phyloP scores from a whole-genome alignment of 2,329 filamentous ascomycete genomes.

The Fusarium guadeloupense region DNA sequence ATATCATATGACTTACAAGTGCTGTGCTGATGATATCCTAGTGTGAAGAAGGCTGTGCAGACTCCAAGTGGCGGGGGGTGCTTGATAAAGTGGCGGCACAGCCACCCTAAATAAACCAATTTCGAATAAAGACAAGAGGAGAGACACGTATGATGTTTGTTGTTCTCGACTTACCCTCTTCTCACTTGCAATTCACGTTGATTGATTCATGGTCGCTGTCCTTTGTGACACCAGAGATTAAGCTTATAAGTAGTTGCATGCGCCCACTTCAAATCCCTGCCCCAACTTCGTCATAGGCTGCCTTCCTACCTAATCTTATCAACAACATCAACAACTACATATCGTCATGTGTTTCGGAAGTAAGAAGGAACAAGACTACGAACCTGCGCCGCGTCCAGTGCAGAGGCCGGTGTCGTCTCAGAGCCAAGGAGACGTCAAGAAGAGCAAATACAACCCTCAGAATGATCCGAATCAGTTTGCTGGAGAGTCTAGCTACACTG shows the following conservation, averaged over 20 bases:
- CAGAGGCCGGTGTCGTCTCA: slow-evolving; percentile 43
- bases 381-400: slow-evolving; percentile 53
- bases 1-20: too few relatives aligned
- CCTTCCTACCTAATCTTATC: neutral
- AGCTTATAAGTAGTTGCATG: slow-evolving; percentile 30
- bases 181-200: neutral
- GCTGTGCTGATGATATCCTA: too few relatives aligned
- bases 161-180: neutral
- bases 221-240: slow-evolving; percentile 4
- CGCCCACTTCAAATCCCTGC: slow-evolving; percentile 23
- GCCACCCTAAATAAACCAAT: slow-evolving; percentile 22
- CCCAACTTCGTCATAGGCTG: slow-evolving; percentile 18
- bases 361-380: slow-evolving; percentile 52
- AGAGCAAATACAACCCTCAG: slow-evolving; percentile 40
- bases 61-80: slow-evolving; percentile 29
- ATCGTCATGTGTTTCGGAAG: slow-evolving; percentile 60
- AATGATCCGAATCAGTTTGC: slow-evolving; percentile 31
- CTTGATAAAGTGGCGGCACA: slow-evolving; percentile 22
- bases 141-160: neutral
- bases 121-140: slow-evolving; percentile 1
- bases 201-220: slow-evolving; percentile 2
- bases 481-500: slow-evolving; percentile 33
- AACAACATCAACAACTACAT: neutral
- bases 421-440: slow-evolving; percentile 44
- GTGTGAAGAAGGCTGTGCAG: slow-evolving; percentile 20